Evolutionary conservation across 2,329 filamentous ascomycete species (phyloP), one percentile per base, ranked within the genome.

Genomic region (Acrocalymma vagum): DNA sequence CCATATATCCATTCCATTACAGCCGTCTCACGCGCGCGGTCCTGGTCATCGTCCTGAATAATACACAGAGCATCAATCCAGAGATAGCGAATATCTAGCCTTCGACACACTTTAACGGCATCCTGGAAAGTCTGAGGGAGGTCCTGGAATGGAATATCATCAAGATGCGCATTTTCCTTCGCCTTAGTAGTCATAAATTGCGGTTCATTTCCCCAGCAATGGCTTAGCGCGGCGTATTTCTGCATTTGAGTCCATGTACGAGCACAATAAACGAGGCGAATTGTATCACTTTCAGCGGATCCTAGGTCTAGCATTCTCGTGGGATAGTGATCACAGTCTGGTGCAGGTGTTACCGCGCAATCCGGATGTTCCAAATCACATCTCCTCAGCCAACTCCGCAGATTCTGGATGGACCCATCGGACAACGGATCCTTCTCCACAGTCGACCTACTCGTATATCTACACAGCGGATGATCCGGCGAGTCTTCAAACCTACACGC

Each of bases 121-220:
- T 45, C 42, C 23, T 21, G 7, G 7, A 45, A 31, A n/a, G 31
- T 37, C 9, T 4, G 13, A 14, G 42, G 42, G 8, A 45, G 26
- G 5, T 16, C 9, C 9, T 9, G 3, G 14, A 14, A 32, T 16
- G 29, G 29, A 32, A 32, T 22, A 17, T 13, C 28, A 16, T 13
- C n/a, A 30, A 5, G 13, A 5, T 30, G 11, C 18, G n/a, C 17
- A 11, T 17, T 30, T 17, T 4, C 10, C 13, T 60, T 63, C 3
- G 53, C 40, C 29, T 66, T 64, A 4, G 60, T 67, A 6, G 59
- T 52, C 7, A 43, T 61, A 6, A 67, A 34, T 2, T 46, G 42
- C 4, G 52, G 52, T 6, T 49, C 48, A 4, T 51, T 46, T 4
- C 65, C 63, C 63, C 63, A 66, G 33, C 65, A 67, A 34, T 67